A percentile compares a stretch with the other conserved stretches of the same genome.
Conservation (phyloP, 805 yeast genomes). For the Ogataea pini region DNA sequence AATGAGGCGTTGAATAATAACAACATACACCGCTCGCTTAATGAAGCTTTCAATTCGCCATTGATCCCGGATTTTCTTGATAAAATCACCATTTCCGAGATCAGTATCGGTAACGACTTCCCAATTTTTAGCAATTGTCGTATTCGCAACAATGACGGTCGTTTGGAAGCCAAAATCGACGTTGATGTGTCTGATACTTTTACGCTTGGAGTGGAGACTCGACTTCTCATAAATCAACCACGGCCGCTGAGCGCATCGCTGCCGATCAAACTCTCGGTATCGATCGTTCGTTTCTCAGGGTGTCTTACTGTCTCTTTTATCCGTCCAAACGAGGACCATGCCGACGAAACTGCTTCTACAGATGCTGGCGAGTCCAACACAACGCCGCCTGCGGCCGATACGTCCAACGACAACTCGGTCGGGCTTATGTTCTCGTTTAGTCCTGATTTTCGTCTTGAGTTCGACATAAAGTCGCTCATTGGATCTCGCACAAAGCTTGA, state of each 20-base stretch:
- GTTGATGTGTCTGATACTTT: conserved; percentile 86
- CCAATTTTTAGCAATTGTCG: conserved; percentile 95
- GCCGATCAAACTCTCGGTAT: conserved; percentile 82
- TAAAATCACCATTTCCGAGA: conserved; percentile 75
- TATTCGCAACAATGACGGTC: conserved; percentile 53
- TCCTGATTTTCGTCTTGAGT: conserved; percentile 88
- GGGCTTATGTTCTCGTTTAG: conserved; percentile 87
- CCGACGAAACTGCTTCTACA: background rate
- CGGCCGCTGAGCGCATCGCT: conserved; percentile 80
- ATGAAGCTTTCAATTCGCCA: conserved; percentile 61
- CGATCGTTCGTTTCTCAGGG: conserved; percentile 89
- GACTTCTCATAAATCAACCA: conserved; percentile 76
- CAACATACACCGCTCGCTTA: conserved; percentile 77
- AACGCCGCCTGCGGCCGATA: background rate
- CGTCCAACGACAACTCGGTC: conserved; percentile 37
- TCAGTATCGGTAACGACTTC: conserved; percentile 91
- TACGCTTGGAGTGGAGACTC: conserved; percentile 83
- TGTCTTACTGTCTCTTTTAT: conserved; percentile 77
- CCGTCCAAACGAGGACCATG: conserved; percentile 17
- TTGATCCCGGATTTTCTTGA: conserved; percentile 81
- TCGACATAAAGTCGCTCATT: conserved; percentile 81
- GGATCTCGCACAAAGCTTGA: conserved; percentile 92
- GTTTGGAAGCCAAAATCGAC: conserved; percentile 83
- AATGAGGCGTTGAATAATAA: conserved; percentile 86
- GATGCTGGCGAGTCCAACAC: background rate